These are phyloP conservation scores for Fusarium scirpi DNA, from an alignment of 2,329 filamentous ascomycete genomes.

Conservation along the genomic window DNA sequence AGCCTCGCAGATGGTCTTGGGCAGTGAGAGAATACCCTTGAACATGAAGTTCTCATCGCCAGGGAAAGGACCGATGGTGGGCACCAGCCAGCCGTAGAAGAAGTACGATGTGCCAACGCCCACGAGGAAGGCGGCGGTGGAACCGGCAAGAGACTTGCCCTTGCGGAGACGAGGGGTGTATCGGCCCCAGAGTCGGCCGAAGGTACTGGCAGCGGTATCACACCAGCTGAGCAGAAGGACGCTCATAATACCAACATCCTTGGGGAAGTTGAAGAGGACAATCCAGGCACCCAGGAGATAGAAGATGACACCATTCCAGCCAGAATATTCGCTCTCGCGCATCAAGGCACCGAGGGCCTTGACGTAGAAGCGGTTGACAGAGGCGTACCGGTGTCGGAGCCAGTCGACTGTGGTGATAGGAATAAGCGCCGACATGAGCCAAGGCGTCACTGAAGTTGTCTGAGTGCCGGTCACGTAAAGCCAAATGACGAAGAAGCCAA, in stretches of 20 bases:
- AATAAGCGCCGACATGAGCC: conserved; percentile 81
- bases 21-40: conserved; percentile 79
- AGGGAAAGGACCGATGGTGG: conserved; percentile 72
- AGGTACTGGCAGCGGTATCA: conserved; percentile 95
- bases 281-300: conserved; percentile 93
- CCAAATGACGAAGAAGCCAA: conserved; percentile 91
- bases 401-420: conserved; percentile 87
- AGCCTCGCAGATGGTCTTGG: conserved; percentile 65
- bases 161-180: conserved; percentile 87
- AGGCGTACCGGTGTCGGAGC: conserved; percentile 82
- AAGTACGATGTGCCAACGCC: conserved; percentile 84
- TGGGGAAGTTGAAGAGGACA: conserved; percentile 88
- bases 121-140: conserved; percentile 82
- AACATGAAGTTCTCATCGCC: conserved; percentile 83
- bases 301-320: conserved; percentile 97
- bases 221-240: conserved; percentile 96
- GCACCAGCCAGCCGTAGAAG: conserved; percentile 91
- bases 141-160: conserved; percentile 93
- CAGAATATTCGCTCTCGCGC: conserved; percentile 93
- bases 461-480: conserved; percentile 86
- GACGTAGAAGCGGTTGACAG: conserved; percentile 90
- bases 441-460: conserved; percentile 81
- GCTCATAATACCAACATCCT: conserved; percentile 90
- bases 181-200: conserved; percentile 88
- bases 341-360: conserved; percentile 87